These are phyloP conservation scores for Verticillium klebahnii DNA, from an alignment of 2,329 filamentous ascomycete species.

Conservation along the genomic window DNA sequence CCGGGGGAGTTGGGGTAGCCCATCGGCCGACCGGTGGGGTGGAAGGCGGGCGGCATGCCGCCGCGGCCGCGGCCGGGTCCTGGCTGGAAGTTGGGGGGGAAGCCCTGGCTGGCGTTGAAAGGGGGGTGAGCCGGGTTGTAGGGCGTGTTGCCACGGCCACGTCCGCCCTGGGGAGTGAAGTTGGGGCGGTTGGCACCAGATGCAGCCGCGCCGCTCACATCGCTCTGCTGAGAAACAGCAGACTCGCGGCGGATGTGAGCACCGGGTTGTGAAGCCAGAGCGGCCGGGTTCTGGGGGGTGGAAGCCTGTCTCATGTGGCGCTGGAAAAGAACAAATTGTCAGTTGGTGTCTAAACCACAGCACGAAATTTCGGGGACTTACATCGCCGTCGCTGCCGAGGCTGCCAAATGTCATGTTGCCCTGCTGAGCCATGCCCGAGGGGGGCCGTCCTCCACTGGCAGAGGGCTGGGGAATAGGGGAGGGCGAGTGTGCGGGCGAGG, in stretches of 20 bases:
- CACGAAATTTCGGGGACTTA: conserved; percentile 42
- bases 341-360: not conserved
- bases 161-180: conserved; percentile 42
- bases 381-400: conserved; percentile 74
- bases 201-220: conserved; percentile 60
- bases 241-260: conserved; percentile 81
- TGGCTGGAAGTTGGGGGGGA: conserved; percentile 33
- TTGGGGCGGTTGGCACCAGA: conserved; percentile 55
- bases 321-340: conserved; percentile 29
- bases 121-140: conserved; percentile 40
- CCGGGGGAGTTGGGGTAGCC: conserved; percentile 62
- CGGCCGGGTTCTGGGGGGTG: conserved; percentile 55
- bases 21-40: conserved; percentile 25
- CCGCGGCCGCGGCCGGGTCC: conserved; percentile 43
- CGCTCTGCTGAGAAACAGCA: conserved; percentile 36
- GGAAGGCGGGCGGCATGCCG: conserved; percentile 42
- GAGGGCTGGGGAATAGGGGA: conserved; percentile 89
- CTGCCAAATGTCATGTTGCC: conserved; percentile 76
- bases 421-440: conserved; percentile 66
- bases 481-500: conserved; percentile 82
- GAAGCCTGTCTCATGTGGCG: conserved; percentile 66
- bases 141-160: conserved; percentile 40
- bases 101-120: conserved; percentile 40
- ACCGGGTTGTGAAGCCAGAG: conserved; percentile 59
- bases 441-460: conserved; percentile 79